Conservation (phyloP, 2,329 filamentous ascomycete genomes). For the Cercospora zeae-maydis region DNA sequence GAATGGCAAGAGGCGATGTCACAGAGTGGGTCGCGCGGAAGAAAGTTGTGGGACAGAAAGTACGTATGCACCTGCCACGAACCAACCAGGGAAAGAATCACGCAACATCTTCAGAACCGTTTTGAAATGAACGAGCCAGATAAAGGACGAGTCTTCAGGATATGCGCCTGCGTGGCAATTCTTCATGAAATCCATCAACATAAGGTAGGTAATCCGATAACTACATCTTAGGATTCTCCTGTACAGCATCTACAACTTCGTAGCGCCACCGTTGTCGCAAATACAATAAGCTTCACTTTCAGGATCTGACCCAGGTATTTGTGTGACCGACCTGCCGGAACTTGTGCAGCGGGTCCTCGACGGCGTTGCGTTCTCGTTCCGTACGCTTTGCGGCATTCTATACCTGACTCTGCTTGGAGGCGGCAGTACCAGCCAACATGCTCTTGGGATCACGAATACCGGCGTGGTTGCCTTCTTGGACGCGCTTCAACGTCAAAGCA, state of each 20-base stretch:
- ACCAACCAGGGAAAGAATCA: neutral
- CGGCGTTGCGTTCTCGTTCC: neutral
- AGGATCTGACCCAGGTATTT: slow-evolving; percentile 1
- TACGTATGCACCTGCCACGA: neutral
- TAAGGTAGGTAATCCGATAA: neutral
- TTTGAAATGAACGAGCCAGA: no score
- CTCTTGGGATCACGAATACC: slow-evolving; percentile 54
- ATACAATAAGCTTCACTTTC: neutral
- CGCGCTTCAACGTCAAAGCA: slow-evolving; percentile 61
- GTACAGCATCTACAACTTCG: neutral
- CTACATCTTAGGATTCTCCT: neutral
- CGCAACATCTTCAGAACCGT: no score
- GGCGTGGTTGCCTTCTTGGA: slow-evolving; percentile 56
- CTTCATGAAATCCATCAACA: neutral
- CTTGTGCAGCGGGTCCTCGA: slow-evolving; percentile 4
- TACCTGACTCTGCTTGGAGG: slow-evolving; percentile 19
- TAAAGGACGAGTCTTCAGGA: neutral
- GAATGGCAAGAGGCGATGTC: neutral
- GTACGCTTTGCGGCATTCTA: slow-evolving; percentile 13
- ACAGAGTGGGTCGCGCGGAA: neutral
- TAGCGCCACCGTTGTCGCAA: neutral
- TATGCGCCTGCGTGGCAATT: neutral
- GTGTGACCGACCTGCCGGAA: neutral
- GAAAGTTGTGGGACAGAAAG: neutral
- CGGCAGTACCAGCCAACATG: slow-evolving; percentile 40